Evolutionary conservation across 768 basidiomycete species (phyloP), one percentile per base, ranked within the genome.

Genomic region (Lentinula sp.): DNA sequence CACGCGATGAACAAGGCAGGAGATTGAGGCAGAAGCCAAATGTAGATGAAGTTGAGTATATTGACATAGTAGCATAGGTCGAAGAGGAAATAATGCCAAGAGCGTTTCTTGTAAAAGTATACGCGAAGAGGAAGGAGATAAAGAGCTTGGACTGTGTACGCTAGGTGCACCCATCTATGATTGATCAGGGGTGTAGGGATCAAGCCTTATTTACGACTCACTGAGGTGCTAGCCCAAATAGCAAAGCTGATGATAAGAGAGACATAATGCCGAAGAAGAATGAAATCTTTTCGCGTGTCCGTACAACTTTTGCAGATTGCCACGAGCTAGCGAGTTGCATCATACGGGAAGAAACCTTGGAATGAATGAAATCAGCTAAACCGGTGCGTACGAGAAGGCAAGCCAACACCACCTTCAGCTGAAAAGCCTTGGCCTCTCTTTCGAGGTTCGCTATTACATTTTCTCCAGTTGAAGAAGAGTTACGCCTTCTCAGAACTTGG

Each of bases 231-330:
- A 91, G 79, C 16, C 90, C 93, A 68, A 95, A 93, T 62, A 98
- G 74, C 4, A 98, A 82, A 5, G 94, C 87, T 13, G 94, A 89
- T 67, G 87, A 78, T 32, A 96, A 79, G 20, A 99, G 74, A 16
- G 87, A 88, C 87, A 95, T 91, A 46, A 99, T 97, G 32, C 95
- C 91, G 68, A 92, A 84, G 76, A 98, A 91, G 79, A 98, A 99
- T 0, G 93, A 90, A 41, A 93, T 76, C 71, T 93, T 91, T 66
- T 92, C 90, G 54, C 88, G 83, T 35, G 91, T 90, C n/a, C 89
- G 82, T 45, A 93, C 85, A 16, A 90, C 89, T 72, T 93, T 91
- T 2, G 94, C 89, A 13, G 94, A 95, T 67, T 96, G 90, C 97
- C 97, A 99, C 35, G 92, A 87, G 10, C 83, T 77, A 35, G 86